Percentiles rank a stretch among this genome's conserved stretches.
phyloP scores from a whole-genome alignment of 2,329 filamentous ascomycete genomes.

The Fusarium longipes region DNA sequence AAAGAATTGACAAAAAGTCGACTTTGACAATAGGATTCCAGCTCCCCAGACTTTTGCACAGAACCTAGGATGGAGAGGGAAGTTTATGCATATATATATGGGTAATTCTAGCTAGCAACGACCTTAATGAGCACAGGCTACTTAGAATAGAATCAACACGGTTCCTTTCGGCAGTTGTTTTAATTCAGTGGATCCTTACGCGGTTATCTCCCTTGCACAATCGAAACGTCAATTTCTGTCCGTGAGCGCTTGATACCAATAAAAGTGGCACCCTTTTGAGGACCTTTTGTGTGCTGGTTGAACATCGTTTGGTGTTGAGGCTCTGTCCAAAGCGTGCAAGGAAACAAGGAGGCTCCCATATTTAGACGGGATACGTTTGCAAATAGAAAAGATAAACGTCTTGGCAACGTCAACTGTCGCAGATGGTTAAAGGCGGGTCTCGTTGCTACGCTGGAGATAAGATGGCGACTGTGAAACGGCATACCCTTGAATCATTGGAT shows the following conservation, averaged over 20 bases:
- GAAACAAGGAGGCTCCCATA: constrained; percentile 1
- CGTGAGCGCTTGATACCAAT: no score
- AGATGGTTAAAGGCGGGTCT: neutral
- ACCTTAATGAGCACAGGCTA: neutral
- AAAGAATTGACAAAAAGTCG: neutral
- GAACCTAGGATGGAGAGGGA: neutral
- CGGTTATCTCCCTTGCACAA: neutral
- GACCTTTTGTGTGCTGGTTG: neutral
- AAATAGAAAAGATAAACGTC: neutral
- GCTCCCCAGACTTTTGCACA: constrained; percentile 2
- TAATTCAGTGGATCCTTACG: neutral
- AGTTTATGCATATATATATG: neutral
- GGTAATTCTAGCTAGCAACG: neutral
- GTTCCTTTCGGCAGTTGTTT: neutral
- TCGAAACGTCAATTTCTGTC: neutral
- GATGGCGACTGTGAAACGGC: neutral
- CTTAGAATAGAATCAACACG: neutral
- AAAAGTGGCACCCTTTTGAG: neutral
- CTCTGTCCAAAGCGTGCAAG: neutral
- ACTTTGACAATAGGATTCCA: constrained; percentile 9
- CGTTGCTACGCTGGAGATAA: neutral
- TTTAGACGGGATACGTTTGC: neutral
- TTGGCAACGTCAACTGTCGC: neutral
- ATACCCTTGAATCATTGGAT: neutral
- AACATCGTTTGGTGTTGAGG: neutral